Evolutionary conservation across 352 stramenopile genomes (phyloP).

Genomic region (Phytophthora crassamura): DNA sequence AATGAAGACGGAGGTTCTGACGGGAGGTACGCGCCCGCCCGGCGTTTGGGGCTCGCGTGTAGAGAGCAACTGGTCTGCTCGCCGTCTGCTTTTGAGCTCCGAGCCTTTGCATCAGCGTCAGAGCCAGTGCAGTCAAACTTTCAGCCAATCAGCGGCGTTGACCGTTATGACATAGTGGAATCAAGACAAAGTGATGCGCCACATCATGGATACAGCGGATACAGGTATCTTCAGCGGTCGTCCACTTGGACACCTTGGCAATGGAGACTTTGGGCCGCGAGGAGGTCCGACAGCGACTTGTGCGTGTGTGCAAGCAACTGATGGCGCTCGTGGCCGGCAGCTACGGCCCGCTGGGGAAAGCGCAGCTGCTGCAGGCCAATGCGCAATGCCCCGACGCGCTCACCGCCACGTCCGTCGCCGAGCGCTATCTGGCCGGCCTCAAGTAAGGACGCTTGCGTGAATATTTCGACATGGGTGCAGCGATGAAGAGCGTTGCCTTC

Average conservation of each 20-base stretch:
- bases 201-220: slow-evolving; percentile 17
- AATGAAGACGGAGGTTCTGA: background rate
- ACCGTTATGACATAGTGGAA: slow-evolving; percentile 22
- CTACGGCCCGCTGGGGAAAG: slow-evolving; percentile 50
- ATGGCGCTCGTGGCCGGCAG: slow-evolving; percentile 40
- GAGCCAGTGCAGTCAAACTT: slow-evolving; percentile 16
- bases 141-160: slow-evolving; percentile 12
- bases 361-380: slow-evolving; percentile 61
- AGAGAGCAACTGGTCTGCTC: slow-evolving; percentile 18
- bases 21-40: slow-evolving; percentile 18
- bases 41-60: slow-evolving; percentile 15
- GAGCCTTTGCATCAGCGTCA: slow-evolving; percentile 15
- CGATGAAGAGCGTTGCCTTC: slow-evolving; percentile 12
- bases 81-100: background rate
- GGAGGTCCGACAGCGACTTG: slow-evolving; percentile 44
- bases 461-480: slow-evolving; percentile 23
- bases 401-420: slow-evolving; percentile 48
- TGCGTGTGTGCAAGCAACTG: slow-evolving; percentile 37
- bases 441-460: slow-evolving; percentile 32
- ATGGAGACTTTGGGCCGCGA: slow-evolving; percentile 14
- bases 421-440: slow-evolving; percentile 48
- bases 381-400: slow-evolving; percentile 51
- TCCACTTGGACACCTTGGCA: background rate
- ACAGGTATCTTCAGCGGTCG: slow-evolving; percentile 28
- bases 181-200: slow-evolving; percentile 17